Evolutionary conservation across 164 flowering plant species (phyloP).

Genomic region (Dillenia suffruticosa): DNA sequence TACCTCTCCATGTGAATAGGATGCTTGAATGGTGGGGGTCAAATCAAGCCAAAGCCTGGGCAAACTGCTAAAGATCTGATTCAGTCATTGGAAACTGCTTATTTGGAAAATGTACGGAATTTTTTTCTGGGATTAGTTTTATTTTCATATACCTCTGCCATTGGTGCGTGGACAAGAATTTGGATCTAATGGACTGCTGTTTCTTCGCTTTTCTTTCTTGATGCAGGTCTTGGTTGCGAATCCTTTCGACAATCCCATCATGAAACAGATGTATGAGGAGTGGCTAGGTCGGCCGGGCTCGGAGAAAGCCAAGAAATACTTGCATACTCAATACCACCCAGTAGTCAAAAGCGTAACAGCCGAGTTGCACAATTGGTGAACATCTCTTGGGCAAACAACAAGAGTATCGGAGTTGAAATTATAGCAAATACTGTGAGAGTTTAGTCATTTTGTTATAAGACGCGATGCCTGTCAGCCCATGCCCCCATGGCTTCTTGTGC

Average conservation of each 20-base stretch:
- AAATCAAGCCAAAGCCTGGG: conserved; percentile 74
- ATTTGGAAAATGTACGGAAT: conserved; percentile 68
- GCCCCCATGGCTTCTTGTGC: no score
- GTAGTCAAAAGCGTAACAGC: conserved; percentile 67
- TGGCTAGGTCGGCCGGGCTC: conserved; percentile 94
- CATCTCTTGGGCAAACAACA: not conserved
- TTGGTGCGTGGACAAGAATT: not conserved
- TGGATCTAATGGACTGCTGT: not conserved
- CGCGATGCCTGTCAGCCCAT: no score
- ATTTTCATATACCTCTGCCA: not conserved
- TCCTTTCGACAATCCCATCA: conserved; percentile 72
- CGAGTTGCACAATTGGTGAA: conserved; percentile 81
- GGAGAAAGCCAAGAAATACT: conserved; percentile 53
- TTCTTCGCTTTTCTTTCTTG: not conserved
- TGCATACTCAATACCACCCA: conserved; percentile 88
- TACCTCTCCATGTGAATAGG: conserved; percentile 36
- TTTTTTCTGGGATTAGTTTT: not conserved
- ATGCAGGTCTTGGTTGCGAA: conserved; percentile 58
- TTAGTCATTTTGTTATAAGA: no score
- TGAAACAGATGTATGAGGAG: conserved; percentile 60
- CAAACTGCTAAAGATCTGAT: conserved; percentile 81
- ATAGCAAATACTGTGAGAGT: no score
- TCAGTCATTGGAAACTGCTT: conserved; percentile 51
- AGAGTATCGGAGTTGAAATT: no score
- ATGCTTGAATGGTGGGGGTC: conserved; percentile 98